Conservation (phyloP, 805 yeast species). For the Blastobotrys terrestris region DNA sequence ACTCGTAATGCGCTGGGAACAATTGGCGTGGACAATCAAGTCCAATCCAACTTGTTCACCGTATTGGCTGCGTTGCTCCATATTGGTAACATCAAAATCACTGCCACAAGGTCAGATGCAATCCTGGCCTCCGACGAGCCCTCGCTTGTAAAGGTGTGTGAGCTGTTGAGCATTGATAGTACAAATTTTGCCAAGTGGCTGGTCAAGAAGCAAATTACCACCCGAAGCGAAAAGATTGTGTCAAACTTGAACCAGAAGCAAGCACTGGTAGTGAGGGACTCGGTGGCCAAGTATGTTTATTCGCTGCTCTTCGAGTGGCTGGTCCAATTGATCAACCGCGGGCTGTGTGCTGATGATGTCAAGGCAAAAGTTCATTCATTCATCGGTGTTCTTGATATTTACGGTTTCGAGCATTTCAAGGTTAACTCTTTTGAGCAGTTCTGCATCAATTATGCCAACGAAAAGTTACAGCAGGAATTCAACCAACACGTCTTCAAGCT, state of each 20-base stretch:
- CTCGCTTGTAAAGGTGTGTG: conserved; percentile 72
- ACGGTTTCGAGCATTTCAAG: conserved; percentile 95
- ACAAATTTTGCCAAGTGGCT: conserved; percentile 79
- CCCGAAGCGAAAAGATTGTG: conserved; percentile 88
- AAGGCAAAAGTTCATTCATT: conserved; percentile 56
- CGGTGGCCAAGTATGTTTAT: conserved; percentile 93
- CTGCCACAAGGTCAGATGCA: conserved; percentile 80
- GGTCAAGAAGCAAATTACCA: conserved; percentile 82
- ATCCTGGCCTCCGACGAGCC: conserved; percentile 81
- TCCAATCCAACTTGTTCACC: conserved; percentile 65
- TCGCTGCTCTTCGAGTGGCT: conserved; percentile 94
- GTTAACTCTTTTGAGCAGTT: conserved; percentile 94
- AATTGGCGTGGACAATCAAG: conserved; percentile 61
- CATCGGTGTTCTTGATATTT: conserved; percentile 95
- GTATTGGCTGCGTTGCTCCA: conserved; percentile 84
- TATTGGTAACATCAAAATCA: conserved; percentile 85
- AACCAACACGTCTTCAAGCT: conserved; percentile 95
- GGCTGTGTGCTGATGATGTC: conserved; percentile 71
- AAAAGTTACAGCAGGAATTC: conserved; percentile 93
- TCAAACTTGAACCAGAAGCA: conserved; percentile 77
- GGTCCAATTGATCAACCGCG: conserved; percentile 74
- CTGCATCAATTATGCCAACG: conserved; percentile 95
- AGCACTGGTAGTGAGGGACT: conserved; percentile 88
- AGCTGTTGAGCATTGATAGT: conserved; percentile 75
- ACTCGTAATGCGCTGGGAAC: conserved; percentile 72